Evolutionary conservation across 164 flowering plant species (phyloP).

Genomic region (Santalum album): DNA sequence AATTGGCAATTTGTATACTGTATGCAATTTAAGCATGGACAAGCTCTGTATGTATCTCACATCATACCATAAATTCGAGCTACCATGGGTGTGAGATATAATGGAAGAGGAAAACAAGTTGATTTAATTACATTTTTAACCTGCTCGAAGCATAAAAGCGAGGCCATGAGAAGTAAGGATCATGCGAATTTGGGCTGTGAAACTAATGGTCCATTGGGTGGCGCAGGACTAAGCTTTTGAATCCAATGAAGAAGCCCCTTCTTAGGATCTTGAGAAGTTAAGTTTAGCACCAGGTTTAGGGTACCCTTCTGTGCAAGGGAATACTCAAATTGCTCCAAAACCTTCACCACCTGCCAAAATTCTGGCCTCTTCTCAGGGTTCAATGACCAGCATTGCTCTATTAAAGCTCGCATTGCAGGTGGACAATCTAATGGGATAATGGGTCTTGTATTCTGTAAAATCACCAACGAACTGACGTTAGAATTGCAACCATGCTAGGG

Average conservation of each 20-base stretch:
- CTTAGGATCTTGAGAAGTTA: slow-evolving; percentile 54
- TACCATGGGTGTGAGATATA: slow-evolving; percentile 16
- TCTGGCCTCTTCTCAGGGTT: slow-evolving; percentile 65
- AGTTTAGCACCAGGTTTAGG: slow-evolving; percentile 34
- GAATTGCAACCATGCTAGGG: slow-evolving; percentile 3
- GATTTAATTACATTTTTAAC: slow-evolving; percentile 26
- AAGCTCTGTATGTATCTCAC: neutral
- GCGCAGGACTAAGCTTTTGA: slow-evolving; percentile 52
- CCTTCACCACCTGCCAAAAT: slow-evolving; percentile 66
- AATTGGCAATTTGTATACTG: too few species aligned
- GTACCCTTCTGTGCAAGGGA: slow-evolving; percentile 59
- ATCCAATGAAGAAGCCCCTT: slow-evolving; percentile 71
- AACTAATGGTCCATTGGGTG: slow-evolving; percentile 21
- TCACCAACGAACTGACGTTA: slow-evolving; percentile 2
- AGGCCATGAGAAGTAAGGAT: too few species aligned
- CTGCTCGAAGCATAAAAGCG: too few species aligned
- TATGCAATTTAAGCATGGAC: too few species aligned
- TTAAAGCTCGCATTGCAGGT: slow-evolving; percentile 51
- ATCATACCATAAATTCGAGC: slow-evolving; percentile 5
- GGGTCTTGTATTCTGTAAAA: slow-evolving; percentile 73
- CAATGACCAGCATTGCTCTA: slow-evolving; percentile 66
- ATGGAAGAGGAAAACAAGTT: slow-evolving; percentile 14
- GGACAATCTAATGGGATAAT: slow-evolving; percentile 58
- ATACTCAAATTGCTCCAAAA: slow-evolving; percentile 61
- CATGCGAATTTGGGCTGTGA: slow-evolving; percentile 53